Evolutionary conservation across 2,329 filamentous ascomycete genomes (phyloP), one percentile per base, ranked within the genome.

Genomic region (Claviceps monticola): DNA sequence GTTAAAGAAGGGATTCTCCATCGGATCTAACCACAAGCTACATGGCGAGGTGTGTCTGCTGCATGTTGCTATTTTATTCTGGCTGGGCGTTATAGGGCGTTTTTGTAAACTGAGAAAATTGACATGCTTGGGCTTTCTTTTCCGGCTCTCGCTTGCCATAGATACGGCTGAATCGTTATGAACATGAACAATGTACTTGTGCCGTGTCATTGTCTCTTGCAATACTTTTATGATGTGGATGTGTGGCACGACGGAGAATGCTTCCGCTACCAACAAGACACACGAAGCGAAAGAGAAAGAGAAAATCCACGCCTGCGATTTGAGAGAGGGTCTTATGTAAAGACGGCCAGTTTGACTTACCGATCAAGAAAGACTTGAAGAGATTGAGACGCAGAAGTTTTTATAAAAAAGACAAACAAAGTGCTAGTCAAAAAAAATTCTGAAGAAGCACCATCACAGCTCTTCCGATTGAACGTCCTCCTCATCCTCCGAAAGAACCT

Each of bases 381-480:
- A 11, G 29, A 34, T 34, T 34, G 29, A 11, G 29, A 11, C 9
- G 29, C 29, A 11, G 29, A 11, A 11, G 4, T 34, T 11, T 34
- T 11, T 11, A 4, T 34, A 34, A 34, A 34, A 34, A 34, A 34
- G 29, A 34, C 29, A 34, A 34, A 11, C 4, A 34, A 11, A 34
- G 9, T 34, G 4, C 29, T 34, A 34, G 29, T 11, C 29, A 34
- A 34, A 11, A 34, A n/a, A n/a, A n/a, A n/a, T n/a, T 34, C 9
- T 34, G 29, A 34, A 34, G 9, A 34, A 11, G 29, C 29, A 11
- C 29, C 9, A 2, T 43, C 63, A 74, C 53, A 74, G 59, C 59
- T 74, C 71, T 48, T 64, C 64, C 9, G 61, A 56, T 29, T 58
- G 56, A 54, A 59, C 55, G 49, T 61, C 61, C 3, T 4, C 42